Percentiles rank a stretch among this genome's conserved stretches.
phyloP scores from a whole-genome alignment of 805 yeast genomes.

The Monosporozyma aquatica region DNA sequence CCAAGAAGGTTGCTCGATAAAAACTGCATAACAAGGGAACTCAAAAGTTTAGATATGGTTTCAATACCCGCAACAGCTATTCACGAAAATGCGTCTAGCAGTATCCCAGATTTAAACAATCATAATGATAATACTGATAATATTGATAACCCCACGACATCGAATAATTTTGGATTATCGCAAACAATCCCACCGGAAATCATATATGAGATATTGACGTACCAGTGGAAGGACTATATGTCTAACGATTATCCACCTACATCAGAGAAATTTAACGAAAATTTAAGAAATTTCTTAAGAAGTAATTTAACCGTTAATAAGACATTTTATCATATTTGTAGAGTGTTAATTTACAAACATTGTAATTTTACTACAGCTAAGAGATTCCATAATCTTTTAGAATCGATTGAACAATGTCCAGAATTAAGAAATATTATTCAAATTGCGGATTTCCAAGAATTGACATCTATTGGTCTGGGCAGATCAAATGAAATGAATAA shows the following conservation, averaged over 20 bases:
- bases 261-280: slow-evolving; percentile 34
- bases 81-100: too few relatives aligned
- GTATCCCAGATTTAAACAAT: neutral
- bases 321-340: slow-evolving; percentile 48
- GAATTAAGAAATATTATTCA: slow-evolving; percentile 50
- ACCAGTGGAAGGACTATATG: slow-evolving; percentile 42
- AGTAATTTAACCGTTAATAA: slow-evolving; percentile 48
- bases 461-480: slow-evolving; percentile 84
- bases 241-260: slow-evolving; percentile 43
- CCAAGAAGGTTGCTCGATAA: too few relatives aligned
- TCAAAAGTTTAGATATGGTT: too few relatives aligned
- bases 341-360: slow-evolving; percentile 53
- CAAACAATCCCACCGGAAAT: slow-evolving; percentile 44
- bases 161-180: neutral
- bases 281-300: slow-evolving; percentile 42
- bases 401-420: slow-evolving; percentile 39
- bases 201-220: slow-evolving; percentile 44
- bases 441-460: slow-evolving; percentile 77
- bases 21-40: too few relatives aligned
- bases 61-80: too few relatives aligned
- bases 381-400: slow-evolving; percentile 62
- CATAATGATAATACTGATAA: neutral
- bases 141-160: too few relatives aligned
- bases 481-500: slow-evolving; percentile 83
- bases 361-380: slow-evolving; percentile 73